These are phyloP conservation scores for Bryum argenteum DNA, from an alignment of 225 moss, liverwort and hornwort genomes.

Conservation along the genomic window DNA sequence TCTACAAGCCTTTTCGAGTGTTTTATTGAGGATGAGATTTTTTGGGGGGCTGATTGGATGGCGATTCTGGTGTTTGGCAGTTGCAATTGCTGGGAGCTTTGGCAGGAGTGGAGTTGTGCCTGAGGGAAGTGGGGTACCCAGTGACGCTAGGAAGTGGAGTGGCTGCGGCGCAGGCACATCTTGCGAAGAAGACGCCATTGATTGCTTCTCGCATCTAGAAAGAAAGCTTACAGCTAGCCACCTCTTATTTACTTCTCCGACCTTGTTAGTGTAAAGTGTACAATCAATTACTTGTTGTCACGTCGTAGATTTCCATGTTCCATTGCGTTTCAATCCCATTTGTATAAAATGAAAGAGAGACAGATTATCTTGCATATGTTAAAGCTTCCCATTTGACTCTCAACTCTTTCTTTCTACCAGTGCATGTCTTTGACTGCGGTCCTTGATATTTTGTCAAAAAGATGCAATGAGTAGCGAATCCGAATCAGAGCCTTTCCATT, in stretches of 20 bases:
- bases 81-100: slow-evolving; percentile 88
- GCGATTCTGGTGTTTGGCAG: slow-evolving; percentile 35
- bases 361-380: no score
- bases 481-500: no score
- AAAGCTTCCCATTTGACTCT: neutral
- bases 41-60: no score
- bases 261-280: slow-evolving; percentile 26
- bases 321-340: slow-evolving; percentile 23
- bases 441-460: no score
- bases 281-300: slow-evolving; percentile 16
- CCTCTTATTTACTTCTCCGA: no score
- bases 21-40: no score
- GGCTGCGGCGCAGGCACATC: slow-evolving; percentile 73
- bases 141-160: slow-evolving; percentile 87
- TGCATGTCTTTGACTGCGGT: no score
- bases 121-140: slow-evolving; percentile 69
- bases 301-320: slow-evolving; percentile 5
- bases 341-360: slow-evolving; percentile 27
- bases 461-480: no score
- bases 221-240: no score
- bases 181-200: slow-evolving; percentile 72
- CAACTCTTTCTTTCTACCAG: neutral
- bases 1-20: no score
- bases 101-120: slow-evolving; percentile 81
- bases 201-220: slow-evolving; percentile 69